Percentiles rank a stretch among this genome's conserved stretches.
phyloP scores from a whole-genome alignment of 2,329 filamentous ascomycete genomes.

The Hirsutella thompsonii region DNA sequence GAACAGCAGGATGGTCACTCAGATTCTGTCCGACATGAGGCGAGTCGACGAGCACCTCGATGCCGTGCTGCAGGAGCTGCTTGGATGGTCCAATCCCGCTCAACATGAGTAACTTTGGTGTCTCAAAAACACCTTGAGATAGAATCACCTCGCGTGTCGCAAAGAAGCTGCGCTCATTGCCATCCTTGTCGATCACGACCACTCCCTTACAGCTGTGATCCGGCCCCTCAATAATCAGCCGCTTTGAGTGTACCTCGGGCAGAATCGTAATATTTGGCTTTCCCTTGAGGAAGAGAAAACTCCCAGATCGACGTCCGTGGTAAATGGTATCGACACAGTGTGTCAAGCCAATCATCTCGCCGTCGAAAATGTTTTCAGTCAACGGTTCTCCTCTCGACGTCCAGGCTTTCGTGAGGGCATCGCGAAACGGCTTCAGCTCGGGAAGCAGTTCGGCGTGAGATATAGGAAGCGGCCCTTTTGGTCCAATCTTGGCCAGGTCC shows the following conservation, averaged over 20 bases:
- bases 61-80: conserved; percentile 39
- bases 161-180: conserved; percentile 28
- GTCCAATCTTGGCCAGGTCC: conserved; percentile 36
- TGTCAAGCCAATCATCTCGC: conserved; percentile 38
- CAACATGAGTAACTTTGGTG: conserved; percentile 51
- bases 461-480: conserved; percentile 37
- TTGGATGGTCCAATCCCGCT: conserved; percentile 45
- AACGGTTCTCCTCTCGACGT: conserved; percentile 34
- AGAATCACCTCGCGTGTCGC: conserved; percentile 36
- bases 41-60: conserved; percentile 39
- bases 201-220: conserved; percentile 30
- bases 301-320: conserved; percentile 38
- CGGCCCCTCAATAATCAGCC: conserved; percentile 34
- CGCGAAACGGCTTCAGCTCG: conserved; percentile 37
- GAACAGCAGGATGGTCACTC: conserved; percentile 46
- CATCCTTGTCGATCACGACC: conserved; percentile 23
- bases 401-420: conserved; percentile 38
- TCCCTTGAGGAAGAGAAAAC: conserved; percentile 34
- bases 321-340: conserved; percentile 44
- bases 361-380: conserved; percentile 42
- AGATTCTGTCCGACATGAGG: conserved; percentile 53
- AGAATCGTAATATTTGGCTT: conserved; percentile 44
- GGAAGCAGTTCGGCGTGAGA: conserved; percentile 39
- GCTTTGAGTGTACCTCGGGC: conserved; percentile 33
- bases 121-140: conserved; percentile 44